A percentile compares a stretch with the other conserved stretches of the same genome.
Evolutionary conservation across 495 filamentous ascomycete species (phyloP).

Genomic region (Mytilinidion resinicola): DNA sequence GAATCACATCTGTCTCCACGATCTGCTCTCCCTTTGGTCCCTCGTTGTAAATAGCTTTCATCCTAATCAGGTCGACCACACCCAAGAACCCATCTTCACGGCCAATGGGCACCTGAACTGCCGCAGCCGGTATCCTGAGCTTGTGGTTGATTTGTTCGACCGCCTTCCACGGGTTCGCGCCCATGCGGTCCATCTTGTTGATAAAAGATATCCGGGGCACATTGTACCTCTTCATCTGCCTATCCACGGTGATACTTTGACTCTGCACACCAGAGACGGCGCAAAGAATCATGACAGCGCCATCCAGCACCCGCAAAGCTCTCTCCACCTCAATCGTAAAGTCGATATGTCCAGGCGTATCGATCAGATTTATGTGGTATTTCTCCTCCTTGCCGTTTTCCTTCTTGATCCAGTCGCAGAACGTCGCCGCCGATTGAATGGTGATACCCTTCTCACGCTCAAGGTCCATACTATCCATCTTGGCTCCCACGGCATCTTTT

Average conservation of each 20-base stretch:
- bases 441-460: constrained; percentile 98
- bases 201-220: constrained; percentile 92
- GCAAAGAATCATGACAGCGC: constrained; percentile 97
- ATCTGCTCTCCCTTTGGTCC: constrained; percentile 69
- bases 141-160: constrained; percentile 96
- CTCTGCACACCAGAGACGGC: constrained; percentile 95
- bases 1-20: constrained; percentile 70
- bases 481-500: constrained; percentile 90
- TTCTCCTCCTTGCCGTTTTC: constrained; percentile 67
- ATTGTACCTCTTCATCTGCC: constrained; percentile 98
- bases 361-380: constrained; percentile 98
- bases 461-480: constrained; percentile 99
- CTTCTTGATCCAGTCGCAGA: constrained; percentile 93
- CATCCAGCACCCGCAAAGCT: constrained; percentile 91
- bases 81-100: constrained; percentile 87
- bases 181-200: constrained; percentile 99
- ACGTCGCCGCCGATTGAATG: constrained; percentile 96
- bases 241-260: constrained; percentile 96
- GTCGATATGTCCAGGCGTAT: constrained; percentile 98
- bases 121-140: constrained; percentile 84
- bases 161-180: constrained; percentile 96
- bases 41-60: constrained; percentile 90
- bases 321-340: constrained; percentile 99
- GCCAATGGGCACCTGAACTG: constrained; percentile 93
- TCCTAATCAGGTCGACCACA: constrained; percentile 86